Percentiles rank a stretch among this genome's conserved stretches.
These are phyloP conservation scores for Aspergillus neoniger DNA, from an alignment of 2,329 filamentous ascomycete species.

Conservation along the genomic window DNA sequence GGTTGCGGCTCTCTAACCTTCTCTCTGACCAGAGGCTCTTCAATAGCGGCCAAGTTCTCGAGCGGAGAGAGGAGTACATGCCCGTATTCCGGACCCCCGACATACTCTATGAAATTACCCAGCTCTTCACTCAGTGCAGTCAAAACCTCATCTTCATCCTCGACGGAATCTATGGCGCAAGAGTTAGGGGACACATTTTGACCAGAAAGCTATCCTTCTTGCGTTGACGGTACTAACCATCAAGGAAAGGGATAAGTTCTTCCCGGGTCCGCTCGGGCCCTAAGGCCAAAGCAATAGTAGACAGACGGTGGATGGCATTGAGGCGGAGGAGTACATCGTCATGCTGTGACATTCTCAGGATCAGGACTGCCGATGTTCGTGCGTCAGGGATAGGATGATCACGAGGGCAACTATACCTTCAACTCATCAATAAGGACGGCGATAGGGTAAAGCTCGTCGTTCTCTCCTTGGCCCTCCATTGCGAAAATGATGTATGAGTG, in stretches of 20 bases:
- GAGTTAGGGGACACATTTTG: constrained; percentile 24
- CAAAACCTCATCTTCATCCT: constrained; percentile 97
- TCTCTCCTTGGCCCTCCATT: constrained; percentile 91
- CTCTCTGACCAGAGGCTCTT: constrained; percentile 95
- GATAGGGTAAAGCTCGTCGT: constrained; percentile 99
- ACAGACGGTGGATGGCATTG: constrained; percentile 97
- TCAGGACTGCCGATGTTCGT: constrained; percentile 20
- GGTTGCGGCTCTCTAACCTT: constrained; percentile 64
- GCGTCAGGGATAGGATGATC: constrained; percentile 11
- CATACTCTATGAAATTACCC: constrained; percentile 95
- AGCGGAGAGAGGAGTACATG: constrained; percentile 95
- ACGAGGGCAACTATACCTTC: constrained; percentile 65
- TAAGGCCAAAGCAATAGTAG: constrained; percentile 94
- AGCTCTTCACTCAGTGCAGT: constrained; percentile 97
- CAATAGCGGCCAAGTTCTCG: constrained; percentile 97
- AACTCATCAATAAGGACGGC: constrained; percentile 99
- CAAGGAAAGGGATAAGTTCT: constrained; percentile 97
- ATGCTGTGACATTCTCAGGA: constrained; percentile 62
- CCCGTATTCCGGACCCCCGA: constrained; percentile 88
- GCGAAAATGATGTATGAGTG: constrained; percentile 45
- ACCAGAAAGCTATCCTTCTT: constrained; percentile 7
- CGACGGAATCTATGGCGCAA: constrained; percentile 79
- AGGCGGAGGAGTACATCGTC: constrained; percentile 97
- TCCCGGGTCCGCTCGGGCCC: constrained; percentile 96
- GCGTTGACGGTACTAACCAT: constrained; percentile 67